Evolutionary conservation across 805 yeast genomes (phyloP), one percentile per base, ranked within the genome.

Genomic region (Tetrapisispora phaffii): DNA sequence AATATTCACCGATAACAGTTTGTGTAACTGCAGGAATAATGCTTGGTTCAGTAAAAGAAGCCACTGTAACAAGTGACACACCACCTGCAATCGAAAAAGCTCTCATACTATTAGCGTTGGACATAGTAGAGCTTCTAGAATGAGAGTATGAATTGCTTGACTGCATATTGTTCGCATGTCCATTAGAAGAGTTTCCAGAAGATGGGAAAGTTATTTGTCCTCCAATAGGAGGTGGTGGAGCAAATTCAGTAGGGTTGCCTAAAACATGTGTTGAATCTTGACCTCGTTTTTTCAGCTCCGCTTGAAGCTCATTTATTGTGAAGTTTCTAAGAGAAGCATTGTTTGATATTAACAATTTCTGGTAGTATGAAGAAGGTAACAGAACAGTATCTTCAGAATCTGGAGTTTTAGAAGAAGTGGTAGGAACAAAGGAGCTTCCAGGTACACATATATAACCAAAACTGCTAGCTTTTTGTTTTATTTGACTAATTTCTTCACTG

Each of bases 11-110:
- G 62, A 89, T 84, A 37, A 90, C 88, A 4, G 93, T 85, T 65
- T 90, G 97, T 0, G 97, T 84, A 45, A 90, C 76, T 1, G 90
- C 89, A 2, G 87, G 87, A 52, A 84, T 80, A 74, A 85, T 85
- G 36, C 80, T 78, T 40, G 77, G 76, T 52, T 80, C 85, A 1
- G 82, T 77, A 41, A 79, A 66, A 0, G 87, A 80, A 7, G 79
- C 80, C 57, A 75, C 72, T 0, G 88, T 81, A 45, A 78, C 67
- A 47, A 61, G 51, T 21, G 67, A 67, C 7, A 67, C 45, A 9
- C 65, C 68, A 35, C 70, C 69, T 44, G 59, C 62, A 39, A 65
- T 41, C 4, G 39, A 34, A 33, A 15, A 20, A 6, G 39, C 34
- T 9, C 32, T 28, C 37, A 35, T 34, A 41, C 44, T 41, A 5